Evolutionary conservation across 2,329 filamentous ascomycete genomes (phyloP), one percentile per base, ranked within the genome.

Genomic region (Colletotrichum costaricense): DNA sequence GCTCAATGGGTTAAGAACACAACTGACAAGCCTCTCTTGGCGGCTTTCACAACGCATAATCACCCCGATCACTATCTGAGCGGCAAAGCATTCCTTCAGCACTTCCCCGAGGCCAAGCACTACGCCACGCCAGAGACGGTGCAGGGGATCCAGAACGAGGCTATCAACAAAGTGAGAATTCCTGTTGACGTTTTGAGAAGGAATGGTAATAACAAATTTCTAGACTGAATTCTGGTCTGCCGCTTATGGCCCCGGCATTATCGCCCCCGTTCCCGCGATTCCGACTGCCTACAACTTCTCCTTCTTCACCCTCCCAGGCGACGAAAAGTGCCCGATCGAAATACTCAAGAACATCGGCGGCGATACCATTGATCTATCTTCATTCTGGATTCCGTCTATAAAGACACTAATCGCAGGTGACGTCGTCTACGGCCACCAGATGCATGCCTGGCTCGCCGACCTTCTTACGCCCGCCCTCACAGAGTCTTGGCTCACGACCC

Each of bases 51-150:
- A 1, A 71, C 67, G 1, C 72, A 74, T 30, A 33, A n/a, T 12
- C 67, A 74, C 19, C 67, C 72, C 0, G 72, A 74, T 26, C 72
- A 74, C 38, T 74, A 74, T 19, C 67, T 74, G 28, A 74, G 72
- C 26, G 72, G 72, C 1, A 65, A 65, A 4, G 52, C 56, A 6
- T 72, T 74, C 55, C 69, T 69, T 2, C 28, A 62, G 5, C 46
- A 64, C 14, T 74, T 74, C 30, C 69, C 73, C 11, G 49, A 52
- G 4, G 52, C 38, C 9, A 69, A 73, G 56, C 70, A 62, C 57
- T 73, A 74, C 22, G 69, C 73, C 2, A 73, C 63, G 3, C 30
- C 73, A 0, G 65, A 66, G 35, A 49, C 65, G 5, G 30, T 26
- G 1, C 42, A 19, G 1, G 35, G 57, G 24, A 69, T 74, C 16